phyloP scores from a whole-genome alignment of 148 eudicot species.

The Rhododendron ferrugineum region DNA sequence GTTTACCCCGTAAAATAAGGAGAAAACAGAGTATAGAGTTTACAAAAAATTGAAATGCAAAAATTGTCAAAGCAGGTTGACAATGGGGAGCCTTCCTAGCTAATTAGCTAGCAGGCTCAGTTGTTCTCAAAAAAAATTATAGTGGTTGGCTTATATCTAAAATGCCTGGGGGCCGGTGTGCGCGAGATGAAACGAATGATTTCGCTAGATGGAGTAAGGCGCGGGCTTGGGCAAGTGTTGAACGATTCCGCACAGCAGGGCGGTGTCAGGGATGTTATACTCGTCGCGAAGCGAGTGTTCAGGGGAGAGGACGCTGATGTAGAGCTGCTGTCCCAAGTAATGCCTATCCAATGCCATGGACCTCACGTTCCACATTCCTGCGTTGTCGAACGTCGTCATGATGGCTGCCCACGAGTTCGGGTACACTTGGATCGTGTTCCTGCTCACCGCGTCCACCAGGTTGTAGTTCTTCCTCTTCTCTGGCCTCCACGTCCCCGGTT shows the following conservation, averaged over 20 bases:
- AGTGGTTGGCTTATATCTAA: neutral
- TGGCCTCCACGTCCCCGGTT: slow-evolving; percentile 28
- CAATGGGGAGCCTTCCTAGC: neutral
- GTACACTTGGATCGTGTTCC: slow-evolving; percentile 35
- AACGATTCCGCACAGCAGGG: slow-evolving; percentile 41
- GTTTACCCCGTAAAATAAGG: no score
- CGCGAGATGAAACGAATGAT: neutral
- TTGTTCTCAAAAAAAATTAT: neutral
- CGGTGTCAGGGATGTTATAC: slow-evolving; percentile 32
- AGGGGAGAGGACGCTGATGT: slow-evolving; percentile 39
- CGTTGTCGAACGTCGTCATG: slow-evolving; percentile 27
- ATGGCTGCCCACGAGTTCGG: slow-evolving; percentile 35
- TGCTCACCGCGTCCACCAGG: slow-evolving; percentile 26
- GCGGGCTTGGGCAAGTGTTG: slow-evolving; percentile 41
- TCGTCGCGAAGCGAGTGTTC: slow-evolving; percentile 40
- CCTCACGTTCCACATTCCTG: slow-evolving; percentile 40
- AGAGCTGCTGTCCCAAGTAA: slow-evolving; percentile 40
- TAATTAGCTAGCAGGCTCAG: neutral
- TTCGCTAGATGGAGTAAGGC: slow-evolving; percentile 24
- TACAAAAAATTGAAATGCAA: neutral
- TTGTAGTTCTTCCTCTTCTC: slow-evolving; percentile 38
- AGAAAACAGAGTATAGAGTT: neutral
- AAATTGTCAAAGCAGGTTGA: neutral
- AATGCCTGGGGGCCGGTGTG: neutral
- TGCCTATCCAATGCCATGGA: slow-evolving; percentile 14